These are phyloP conservation scores for Mycena venus DNA, from an alignment of 768 basidiomycete genomes.

Conservation along the genomic window DNA sequence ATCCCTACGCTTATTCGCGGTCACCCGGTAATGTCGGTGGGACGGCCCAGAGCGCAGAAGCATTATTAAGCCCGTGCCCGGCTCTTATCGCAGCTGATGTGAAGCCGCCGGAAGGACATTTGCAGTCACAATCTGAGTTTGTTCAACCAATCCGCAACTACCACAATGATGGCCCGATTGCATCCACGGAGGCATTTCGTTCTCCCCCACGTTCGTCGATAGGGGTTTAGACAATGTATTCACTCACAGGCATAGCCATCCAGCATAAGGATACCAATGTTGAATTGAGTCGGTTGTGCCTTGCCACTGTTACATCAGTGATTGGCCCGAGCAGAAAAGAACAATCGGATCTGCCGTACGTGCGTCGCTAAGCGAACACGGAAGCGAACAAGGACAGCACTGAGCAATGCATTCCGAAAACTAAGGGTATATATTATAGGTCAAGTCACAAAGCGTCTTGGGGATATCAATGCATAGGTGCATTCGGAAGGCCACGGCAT, in stretches of 20 bases:
- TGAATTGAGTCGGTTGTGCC: background rate
- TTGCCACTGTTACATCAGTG: background rate
- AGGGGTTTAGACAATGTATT: background rate
- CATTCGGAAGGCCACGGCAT: background rate
- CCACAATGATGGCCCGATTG: background rate
- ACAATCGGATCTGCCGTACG: background rate
- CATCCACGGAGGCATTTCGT: background rate
- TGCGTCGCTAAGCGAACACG: background rate
- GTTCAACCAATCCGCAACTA: background rate
- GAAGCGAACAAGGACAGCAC: too few relatives aligned
- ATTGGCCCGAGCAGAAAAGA: background rate
- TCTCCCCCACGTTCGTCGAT: background rate
- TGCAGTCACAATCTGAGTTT: background rate
- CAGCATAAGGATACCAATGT: background rate
- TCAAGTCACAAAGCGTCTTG: slow-evolving; percentile 16
- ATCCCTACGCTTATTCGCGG: background rate
- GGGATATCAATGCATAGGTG: background rate
- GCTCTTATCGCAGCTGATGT: background rate
- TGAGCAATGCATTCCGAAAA: background rate
- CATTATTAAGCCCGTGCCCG: background rate
- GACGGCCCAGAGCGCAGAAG: background rate
- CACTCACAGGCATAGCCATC: background rate
- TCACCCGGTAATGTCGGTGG: background rate
- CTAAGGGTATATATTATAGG: slow-evolving; percentile 23
- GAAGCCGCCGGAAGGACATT: background rate